Percentiles rank a stretch among this genome's conserved stretches.
These are phyloP conservation scores for Naegleria fowleri DNA, from an alignment of 208 protist genomes.

Conservation along the genomic window DNA sequence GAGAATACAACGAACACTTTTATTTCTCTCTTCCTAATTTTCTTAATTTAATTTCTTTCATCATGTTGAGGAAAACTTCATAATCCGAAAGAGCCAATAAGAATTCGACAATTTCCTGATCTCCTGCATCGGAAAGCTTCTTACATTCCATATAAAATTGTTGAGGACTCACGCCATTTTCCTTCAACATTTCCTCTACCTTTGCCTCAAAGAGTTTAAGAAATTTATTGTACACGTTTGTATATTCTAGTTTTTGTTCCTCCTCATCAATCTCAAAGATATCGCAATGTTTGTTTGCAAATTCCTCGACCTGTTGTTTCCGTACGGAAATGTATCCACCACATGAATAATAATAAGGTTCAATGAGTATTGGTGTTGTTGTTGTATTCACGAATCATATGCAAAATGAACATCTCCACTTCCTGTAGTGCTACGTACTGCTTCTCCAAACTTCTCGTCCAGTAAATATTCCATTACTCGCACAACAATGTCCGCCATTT, in stretches of 20 bases:
- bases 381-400: background rate
- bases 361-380: too few species aligned
- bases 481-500: background rate
- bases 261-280: background rate
- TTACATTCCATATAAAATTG: conserved; percentile 15
- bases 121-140: background rate
- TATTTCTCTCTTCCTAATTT: background rate
- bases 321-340: too few species aligned
- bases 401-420: too few species aligned
- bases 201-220: background rate
- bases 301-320: background rate
- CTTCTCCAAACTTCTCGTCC: background rate
- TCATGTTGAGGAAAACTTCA: background rate
- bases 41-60: conserved; percentile 5
- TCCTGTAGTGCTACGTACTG: too few species aligned
- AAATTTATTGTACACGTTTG: conserved; percentile 21
- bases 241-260: conserved; percentile 19
- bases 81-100: background rate
- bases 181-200: background rate
- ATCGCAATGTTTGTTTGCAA: background rate
- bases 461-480: background rate
- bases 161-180: background rate
- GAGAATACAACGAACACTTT: background rate
- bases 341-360: too few species aligned
- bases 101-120: background rate